These are phyloP conservation scores for Coemansia sp. DNA, from an alignment of 192 early-diverging fungal genomes.

Conservation along the genomic window DNA sequence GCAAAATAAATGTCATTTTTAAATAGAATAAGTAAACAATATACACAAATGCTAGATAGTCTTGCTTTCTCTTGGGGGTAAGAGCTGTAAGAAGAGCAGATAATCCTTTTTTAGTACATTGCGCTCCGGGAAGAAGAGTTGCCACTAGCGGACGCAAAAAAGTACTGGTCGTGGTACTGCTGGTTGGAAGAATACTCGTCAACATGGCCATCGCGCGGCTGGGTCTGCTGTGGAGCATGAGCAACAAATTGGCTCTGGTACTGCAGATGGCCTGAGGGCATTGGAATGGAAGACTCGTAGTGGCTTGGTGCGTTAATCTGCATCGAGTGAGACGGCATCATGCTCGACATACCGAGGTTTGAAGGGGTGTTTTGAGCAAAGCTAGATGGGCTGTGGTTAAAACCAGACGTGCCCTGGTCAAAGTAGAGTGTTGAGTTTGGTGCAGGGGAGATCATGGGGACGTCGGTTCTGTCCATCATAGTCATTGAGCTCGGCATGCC, in stretches of 20 bases:
- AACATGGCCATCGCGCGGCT: slow-evolving; percentile 15
- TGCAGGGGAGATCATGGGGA: slow-evolving; percentile 17
- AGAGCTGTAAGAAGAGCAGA: neutral
- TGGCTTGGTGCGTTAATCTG: slow-evolving; percentile 19
- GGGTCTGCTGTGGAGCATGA: slow-evolving; percentile 8
- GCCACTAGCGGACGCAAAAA: slow-evolving; percentile 16
- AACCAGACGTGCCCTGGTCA: slow-evolving; percentile 8
- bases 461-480: slow-evolving; percentile 21
- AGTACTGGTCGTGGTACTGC: slow-evolving; percentile 17
- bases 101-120: slow-evolving; percentile 2
- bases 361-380: slow-evolving; percentile 2
- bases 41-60: slow-evolving; percentile 2
- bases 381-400: no score
- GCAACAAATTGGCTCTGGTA: slow-evolving; percentile 5
- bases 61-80: neutral
- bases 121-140: neutral
- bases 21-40: neutral
- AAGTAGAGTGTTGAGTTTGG: slow-evolving; percentile 30
- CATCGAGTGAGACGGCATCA: slow-evolving; percentile 24
- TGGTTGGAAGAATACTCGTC: slow-evolving; percentile 5
- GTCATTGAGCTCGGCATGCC: slow-evolving; percentile 11
- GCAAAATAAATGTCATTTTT: neutral
- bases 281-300: slow-evolving; percentile 8
- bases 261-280: slow-evolving; percentile 10
- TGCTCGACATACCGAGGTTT: slow-evolving; percentile 15